These are phyloP conservation scores for Geotrichum citri-aurantii DNA, from an alignment of 1,139 yeast species.

Conservation along the genomic window DNA sequence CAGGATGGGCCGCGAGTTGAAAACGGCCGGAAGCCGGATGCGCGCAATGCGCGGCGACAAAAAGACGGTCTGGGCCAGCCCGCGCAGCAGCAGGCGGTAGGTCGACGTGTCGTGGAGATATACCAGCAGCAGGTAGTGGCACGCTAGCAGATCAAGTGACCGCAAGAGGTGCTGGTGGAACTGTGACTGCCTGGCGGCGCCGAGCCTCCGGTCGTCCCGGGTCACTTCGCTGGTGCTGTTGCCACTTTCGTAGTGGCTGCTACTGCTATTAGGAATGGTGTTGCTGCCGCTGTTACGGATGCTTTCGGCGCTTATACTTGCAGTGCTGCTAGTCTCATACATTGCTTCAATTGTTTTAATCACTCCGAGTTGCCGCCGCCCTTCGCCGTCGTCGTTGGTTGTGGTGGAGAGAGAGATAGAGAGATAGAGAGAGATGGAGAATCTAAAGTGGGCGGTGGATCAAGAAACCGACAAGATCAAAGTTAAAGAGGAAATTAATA, in stretches of 20 bases:
- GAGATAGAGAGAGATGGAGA: too few species aligned
- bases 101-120: slow-evolving; percentile 19
- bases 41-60: slow-evolving; percentile 25
- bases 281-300: not conserved
- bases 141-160: slow-evolving; percentile 24
- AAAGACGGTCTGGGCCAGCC: slow-evolving; percentile 25
- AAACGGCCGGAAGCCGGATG: slow-evolving; percentile 20
- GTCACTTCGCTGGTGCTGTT: not conserved
- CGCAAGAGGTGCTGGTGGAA: slow-evolving; percentile 26
- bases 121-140: slow-evolving; percentile 10
- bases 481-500: too few species aligned
- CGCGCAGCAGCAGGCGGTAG: slow-evolving; percentile 25
- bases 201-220: not conserved
- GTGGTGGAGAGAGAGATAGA: too few species aligned
- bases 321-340: slow-evolving; percentile 5
- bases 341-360: too few species aligned
- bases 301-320: not conserved
- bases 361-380: too few species aligned
- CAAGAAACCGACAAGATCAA: too few species aligned
- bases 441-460: too few species aligned
- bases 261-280: not conserved
- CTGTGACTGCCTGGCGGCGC: slow-evolving; percentile 5
- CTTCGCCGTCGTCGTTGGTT: too few species aligned
- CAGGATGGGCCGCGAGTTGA: slow-evolving; percentile 25
- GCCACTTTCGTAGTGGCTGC: too few species aligned